Evolutionary conservation across 306 rosid genomes (phyloP).

Genomic region (Nissolia schottii): DNA sequence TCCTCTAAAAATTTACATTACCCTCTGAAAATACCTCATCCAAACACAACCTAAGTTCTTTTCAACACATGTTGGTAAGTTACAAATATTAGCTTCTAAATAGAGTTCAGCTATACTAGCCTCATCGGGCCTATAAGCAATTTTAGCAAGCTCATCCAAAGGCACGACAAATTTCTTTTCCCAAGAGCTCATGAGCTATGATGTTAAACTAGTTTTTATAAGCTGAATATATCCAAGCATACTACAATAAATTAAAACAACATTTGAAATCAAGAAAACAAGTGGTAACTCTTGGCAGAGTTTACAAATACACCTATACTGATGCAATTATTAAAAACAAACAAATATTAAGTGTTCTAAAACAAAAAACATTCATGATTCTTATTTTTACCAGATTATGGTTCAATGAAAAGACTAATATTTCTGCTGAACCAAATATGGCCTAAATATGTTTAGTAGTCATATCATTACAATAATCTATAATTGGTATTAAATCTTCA

Average conservation of each 20-base stretch:
- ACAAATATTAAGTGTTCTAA: neutral
- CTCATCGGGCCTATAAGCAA: neutral
- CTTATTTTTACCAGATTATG: too few species aligned
- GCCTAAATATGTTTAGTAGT: neutral
- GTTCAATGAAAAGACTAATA: too few species aligned
- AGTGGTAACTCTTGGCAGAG: neutral
- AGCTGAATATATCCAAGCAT: neutral
- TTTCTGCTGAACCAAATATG: neutral
- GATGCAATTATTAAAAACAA: neutral
- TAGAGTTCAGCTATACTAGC: too few species aligned
- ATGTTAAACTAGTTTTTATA: neutral
- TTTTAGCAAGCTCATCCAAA: conserved; percentile 13
- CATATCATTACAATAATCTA: neutral
- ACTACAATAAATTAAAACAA: neutral
- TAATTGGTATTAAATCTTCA: neutral
- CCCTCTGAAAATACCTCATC: too few species aligned
- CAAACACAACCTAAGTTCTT: too few species aligned
- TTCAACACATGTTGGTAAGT: too few species aligned
- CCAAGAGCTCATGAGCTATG: neutral
- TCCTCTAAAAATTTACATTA: too few species aligned
- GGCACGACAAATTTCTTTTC: neutral
- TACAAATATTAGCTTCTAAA: too few species aligned
- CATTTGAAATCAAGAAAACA: neutral
- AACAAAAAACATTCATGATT: neutral
- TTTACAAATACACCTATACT: neutral